Conservation (phyloP, 495 filamentous ascomycete genomes). For the Hypoxylon intermedium region DNA sequence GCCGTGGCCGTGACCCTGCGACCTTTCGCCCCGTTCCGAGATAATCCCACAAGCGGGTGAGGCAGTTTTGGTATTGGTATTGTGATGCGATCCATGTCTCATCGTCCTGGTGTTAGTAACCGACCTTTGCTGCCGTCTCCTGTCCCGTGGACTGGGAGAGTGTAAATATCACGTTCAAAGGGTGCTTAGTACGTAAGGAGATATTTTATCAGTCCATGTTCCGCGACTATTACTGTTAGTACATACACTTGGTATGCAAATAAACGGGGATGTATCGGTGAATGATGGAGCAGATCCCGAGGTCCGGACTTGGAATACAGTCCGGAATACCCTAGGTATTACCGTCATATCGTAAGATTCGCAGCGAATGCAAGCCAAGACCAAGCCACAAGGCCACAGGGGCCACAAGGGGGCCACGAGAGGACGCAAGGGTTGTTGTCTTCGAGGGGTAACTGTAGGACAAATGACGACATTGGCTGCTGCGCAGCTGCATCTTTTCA, state of each 20-base stretch:
- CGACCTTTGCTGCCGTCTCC: too few species aligned
- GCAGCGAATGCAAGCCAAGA: conserved; percentile 15
- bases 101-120: too few species aligned
- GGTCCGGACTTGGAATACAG: not conserved
- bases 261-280: not conserved
- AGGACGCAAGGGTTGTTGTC: conserved; percentile 1
- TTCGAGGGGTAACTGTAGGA: conserved; percentile 32
- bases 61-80: not conserved
- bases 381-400: too few species aligned
- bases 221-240: not conserved
- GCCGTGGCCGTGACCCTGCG: too few species aligned
- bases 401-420: not conserved
- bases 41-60: not conserved
- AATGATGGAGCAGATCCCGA: not conserved
- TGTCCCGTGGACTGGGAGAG: too few species aligned
- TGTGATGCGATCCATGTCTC: not conserved
- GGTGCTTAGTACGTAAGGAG: too few species aligned
- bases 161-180: too few species aligned
- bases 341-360: not conserved
- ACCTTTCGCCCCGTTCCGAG: not conserved
- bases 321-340: too few species aligned
- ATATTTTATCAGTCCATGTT: too few species aligned
- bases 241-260: not conserved
- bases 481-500: conserved; percentile 33
- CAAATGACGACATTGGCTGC: conserved; percentile 39